phyloP scores from a whole-genome alignment of 1,139 yeast species.

The Yamadazyma spencermartinsiae region DNA sequence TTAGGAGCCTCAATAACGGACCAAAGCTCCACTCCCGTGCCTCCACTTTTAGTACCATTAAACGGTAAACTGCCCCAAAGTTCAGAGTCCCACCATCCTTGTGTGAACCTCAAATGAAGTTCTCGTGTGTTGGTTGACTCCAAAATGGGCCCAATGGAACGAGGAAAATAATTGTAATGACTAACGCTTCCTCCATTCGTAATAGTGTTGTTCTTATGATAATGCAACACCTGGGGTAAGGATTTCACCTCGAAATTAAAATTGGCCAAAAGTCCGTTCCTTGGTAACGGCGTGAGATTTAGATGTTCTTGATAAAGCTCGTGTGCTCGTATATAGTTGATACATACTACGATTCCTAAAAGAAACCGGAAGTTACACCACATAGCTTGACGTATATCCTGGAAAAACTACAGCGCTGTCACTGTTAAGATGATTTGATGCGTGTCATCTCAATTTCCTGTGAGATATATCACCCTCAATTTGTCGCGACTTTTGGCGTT shows the following conservation, averaged over 20 bases:
- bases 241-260: conserved; percentile 69
- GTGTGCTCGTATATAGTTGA: not conserved
- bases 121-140: conserved; percentile 68
- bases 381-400: too few species aligned
- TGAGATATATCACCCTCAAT: too few species aligned
- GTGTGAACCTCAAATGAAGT: conserved; percentile 81
- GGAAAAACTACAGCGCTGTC: too few species aligned
- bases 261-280: conserved; percentile 65
- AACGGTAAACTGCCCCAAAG: conserved; percentile 83
- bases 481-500: too few species aligned
- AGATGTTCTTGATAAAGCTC: conserved; percentile 56
- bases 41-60: conserved; percentile 76
- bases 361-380: too few species aligned
- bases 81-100: conserved; percentile 95
- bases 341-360: too few species aligned
- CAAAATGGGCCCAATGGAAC: conserved; percentile 76
- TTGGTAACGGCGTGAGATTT: conserved; percentile 64
- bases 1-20: conserved; percentile 72
- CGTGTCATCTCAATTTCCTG: too few species aligned
- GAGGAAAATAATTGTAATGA: conserved; percentile 80
- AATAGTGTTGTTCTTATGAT: conserved; percentile 18
- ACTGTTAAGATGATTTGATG: too few species aligned
- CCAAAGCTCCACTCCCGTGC: conserved; percentile 95
- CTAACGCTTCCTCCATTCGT: conserved; percentile 11
- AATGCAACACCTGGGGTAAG: conserved; percentile 31